Conservation (phyloP, 2,329 filamentous ascomycete species). For the Mollisia scopiformis region DNA sequence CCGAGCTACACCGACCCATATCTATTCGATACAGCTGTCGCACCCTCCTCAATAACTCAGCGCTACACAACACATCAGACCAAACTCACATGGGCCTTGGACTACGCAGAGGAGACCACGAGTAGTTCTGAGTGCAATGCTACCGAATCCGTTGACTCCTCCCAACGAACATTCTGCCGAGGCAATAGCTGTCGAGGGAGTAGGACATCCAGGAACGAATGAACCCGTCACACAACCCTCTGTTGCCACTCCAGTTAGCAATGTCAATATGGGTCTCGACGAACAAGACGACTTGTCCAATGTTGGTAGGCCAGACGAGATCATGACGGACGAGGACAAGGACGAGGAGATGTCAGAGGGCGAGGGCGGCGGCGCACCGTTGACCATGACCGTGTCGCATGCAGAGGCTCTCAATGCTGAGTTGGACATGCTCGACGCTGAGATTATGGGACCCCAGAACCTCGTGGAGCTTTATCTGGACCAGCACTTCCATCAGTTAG, state of each 20-base stretch:
- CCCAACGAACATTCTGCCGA: slow-evolving; percentile 27
- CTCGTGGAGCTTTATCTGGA: slow-evolving; percentile 13
- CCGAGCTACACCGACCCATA: slow-evolving; percentile 20
- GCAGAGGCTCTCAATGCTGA: slow-evolving; percentile 26
- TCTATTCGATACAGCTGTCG: slow-evolving; percentile 11
- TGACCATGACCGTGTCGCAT: slow-evolving; percentile 27
- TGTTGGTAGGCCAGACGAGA: slow-evolving; percentile 9
- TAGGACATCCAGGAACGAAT: background rate
- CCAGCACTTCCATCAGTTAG: background rate
- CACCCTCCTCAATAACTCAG: slow-evolving; percentile 8
- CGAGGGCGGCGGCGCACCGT: slow-evolving; percentile 31
- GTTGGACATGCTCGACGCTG: slow-evolving; percentile 30
- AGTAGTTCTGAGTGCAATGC: slow-evolving; percentile 31
- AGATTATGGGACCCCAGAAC: slow-evolving; percentile 30
- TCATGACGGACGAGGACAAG: slow-evolving; percentile 25
- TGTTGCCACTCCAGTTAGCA: slow-evolving; percentile 19
- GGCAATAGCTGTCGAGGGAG: slow-evolving; percentile 15
- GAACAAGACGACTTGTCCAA: slow-evolving; percentile 15
- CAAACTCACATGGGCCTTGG: slow-evolving; percentile 26
- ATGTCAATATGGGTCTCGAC: slow-evolving; percentile 20
- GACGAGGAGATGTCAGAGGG: slow-evolving; percentile 36
- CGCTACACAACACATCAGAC: slow-evolving; percentile 23
- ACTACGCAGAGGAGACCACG: slow-evolving; percentile 13
- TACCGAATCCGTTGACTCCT: slow-evolving; percentile 29
- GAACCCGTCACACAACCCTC: slow-evolving; percentile 3